Percentiles rank a stretch among this genome's conserved stretches.
Evolutionary conservation across 2,329 filamentous ascomycete species (phyloP).

Genomic region (Pyrenophora tritici-repentis): DNA sequence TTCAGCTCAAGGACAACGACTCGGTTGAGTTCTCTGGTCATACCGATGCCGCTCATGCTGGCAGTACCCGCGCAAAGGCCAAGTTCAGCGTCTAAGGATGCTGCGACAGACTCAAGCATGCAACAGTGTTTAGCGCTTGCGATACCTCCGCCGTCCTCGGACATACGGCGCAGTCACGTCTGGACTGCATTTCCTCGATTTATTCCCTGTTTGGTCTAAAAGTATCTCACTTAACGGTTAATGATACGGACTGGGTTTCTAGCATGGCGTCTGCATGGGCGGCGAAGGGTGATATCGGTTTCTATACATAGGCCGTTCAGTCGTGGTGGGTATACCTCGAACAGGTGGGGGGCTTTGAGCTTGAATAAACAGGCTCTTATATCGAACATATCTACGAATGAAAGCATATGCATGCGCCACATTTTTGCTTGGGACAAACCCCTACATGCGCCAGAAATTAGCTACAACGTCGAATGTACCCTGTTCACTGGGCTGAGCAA

Average conservation of each 20-base stretch:
- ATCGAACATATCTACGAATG: conserved; percentile 35
- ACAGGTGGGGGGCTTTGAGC: conserved; percentile 27
- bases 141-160: conserved; percentile 9
- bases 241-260: conserved; percentile 39
- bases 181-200: conserved; percentile 25
- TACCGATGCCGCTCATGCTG: conserved; percentile 88
- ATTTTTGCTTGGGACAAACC: background rate
- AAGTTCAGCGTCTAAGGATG: conserved; percentile 78
- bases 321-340: conserved; percentile 34
- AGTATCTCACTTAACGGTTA: conserved; percentile 35
- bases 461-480: background rate
- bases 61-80: conserved; percentile 93
- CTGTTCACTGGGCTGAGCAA: no score
- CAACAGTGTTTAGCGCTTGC: conserved; percentile 7
- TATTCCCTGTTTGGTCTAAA: conserved; percentile 33
- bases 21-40: conserved; percentile 94
- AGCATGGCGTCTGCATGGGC: conserved; percentile 48
- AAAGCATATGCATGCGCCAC: conserved; percentile 13
- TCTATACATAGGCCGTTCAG: conserved; percentile 34
- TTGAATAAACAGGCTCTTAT: conserved; percentile 37
- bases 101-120: conserved; percentile 1
- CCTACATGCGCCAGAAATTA: background rate
- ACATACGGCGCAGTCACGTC: conserved; percentile 12
- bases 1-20: conserved; percentile 78
- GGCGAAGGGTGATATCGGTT: conserved; percentile 41